These are phyloP conservation scores for Fomitopsis betulina DNA, from an alignment of 1,284 basidiomycete genomes.

Conservation along the genomic window DNA sequence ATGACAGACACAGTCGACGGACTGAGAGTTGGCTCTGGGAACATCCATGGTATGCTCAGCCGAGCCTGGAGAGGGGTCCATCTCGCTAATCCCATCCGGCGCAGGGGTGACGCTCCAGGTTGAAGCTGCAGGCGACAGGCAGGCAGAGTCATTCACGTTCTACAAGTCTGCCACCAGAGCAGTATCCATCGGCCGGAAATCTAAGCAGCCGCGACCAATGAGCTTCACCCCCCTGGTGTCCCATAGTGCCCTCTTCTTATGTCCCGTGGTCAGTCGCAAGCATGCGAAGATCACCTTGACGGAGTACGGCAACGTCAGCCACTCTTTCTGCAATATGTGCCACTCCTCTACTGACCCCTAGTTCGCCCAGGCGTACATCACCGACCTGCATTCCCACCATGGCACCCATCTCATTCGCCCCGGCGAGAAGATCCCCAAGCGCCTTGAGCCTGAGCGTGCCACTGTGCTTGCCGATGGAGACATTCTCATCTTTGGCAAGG, in stretches of 20 bases:
- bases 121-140: conserved; percentile 35
- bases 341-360: not conserved
- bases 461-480: conserved; percentile 57
- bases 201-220: conserved; percentile 21
- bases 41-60: not conserved
- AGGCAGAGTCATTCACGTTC: conserved; percentile 37
- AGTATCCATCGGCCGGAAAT: conserved; percentile 54
- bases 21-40: not conserved
- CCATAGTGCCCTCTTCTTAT: conserved; percentile 48
- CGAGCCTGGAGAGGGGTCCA: not conserved
- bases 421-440: conserved; percentile 38
- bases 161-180: conserved; percentile 37
- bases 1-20: not conserved
- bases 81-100: not conserved
- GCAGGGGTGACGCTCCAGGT: conserved; percentile 44
- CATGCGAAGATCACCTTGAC: conserved; percentile 65
- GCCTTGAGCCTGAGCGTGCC: conserved; percentile 42
- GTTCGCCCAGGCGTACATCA: conserved; percentile 45
- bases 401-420: conserved; percentile 53
- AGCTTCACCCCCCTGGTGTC: conserved; percentile 19
- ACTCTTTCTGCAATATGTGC: not conserved
- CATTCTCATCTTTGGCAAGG: conserved; percentile 67
- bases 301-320: conserved; percentile 51
- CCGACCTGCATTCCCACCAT: conserved; percentile 58
- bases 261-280: conserved; percentile 60